phyloP scores from a whole-genome alignment of 2,329 filamentous ascomycete genomes.

The Venturia pyrina region DNA sequence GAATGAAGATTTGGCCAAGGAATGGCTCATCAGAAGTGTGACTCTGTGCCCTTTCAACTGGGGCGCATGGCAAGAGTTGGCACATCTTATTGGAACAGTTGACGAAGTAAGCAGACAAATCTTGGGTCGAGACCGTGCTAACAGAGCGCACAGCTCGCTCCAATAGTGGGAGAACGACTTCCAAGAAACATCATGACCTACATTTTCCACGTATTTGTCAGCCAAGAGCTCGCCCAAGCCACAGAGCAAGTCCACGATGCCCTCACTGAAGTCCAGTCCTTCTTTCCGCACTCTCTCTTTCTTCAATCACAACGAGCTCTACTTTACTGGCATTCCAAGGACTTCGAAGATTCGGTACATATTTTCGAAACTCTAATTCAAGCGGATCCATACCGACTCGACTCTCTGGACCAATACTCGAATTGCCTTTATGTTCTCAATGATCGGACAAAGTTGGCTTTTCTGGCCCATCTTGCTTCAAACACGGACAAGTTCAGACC shows the following conservation, averaged over 20 bases:
- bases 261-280: constrained; percentile 65
- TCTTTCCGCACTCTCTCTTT: constrained; percentile 84
- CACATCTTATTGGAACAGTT: constrained; percentile 63
- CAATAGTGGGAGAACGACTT: constrained; percentile 54
- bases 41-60: constrained; percentile 91
- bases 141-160: constrained; percentile 48
- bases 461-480: constrained; percentile 82
- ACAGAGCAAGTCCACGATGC: constrained; percentile 63
- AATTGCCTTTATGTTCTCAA: constrained; percentile 96
- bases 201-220: constrained; percentile 87
- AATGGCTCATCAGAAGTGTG: constrained; percentile 80
- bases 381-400: constrained; percentile 61
- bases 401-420: constrained; percentile 89
- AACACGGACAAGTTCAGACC: constrained; percentile 91
- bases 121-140: neutral
- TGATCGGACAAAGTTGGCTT: constrained; percentile 77
- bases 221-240: constrained; percentile 83
- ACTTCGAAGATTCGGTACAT: constrained; percentile 53
- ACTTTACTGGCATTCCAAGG: constrained; percentile 82
- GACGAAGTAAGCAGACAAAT: constrained; percentile 58
- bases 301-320: constrained; percentile 83
- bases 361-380: constrained; percentile 60
- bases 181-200: constrained; percentile 87
- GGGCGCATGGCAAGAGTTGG: constrained; percentile 93
- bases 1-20: constrained; percentile 74